Evolutionary conservation across 129 eudicot genomes (phyloP).

Genomic region (Pulicaria dysenterica): DNA sequence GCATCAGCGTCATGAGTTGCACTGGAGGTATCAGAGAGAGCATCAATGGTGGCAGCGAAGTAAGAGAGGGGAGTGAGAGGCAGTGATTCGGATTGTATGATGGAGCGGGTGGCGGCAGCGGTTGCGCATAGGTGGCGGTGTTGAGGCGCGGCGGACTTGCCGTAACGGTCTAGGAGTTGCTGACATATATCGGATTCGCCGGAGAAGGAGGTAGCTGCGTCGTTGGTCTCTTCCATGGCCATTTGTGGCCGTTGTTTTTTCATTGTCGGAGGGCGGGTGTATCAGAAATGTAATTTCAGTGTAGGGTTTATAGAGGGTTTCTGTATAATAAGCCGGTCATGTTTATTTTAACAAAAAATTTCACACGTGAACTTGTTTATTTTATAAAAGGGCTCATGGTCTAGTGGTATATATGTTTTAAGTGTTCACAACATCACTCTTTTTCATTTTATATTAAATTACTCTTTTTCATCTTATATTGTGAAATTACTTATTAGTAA

Average conservation of each 20-base stretch:
- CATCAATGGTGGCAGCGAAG: constrained; percentile 77
- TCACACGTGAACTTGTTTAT: too few relatives aligned
- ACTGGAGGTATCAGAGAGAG: constrained; percentile 50
- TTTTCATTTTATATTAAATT: too few relatives aligned
- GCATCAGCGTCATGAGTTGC: constrained; percentile 55
- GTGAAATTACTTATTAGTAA: too few relatives aligned
- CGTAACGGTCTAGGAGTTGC: constrained; percentile 78
- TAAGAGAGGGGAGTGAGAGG: constrained; percentile 80
- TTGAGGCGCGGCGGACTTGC: constrained; percentile 83
- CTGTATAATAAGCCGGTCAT: too few relatives aligned
- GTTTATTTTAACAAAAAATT: too few relatives aligned
- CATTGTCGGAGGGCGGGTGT: not conserved
- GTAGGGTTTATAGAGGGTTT: constrained; percentile 41
- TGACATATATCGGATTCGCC: constrained; percentile 54
- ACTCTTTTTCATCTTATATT: too few relatives aligned
- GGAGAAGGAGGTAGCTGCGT: constrained; percentile 37
- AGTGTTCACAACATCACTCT: too few relatives aligned
- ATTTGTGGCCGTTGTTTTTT: constrained; percentile 28
- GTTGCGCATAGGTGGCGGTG: constrained; percentile 97
- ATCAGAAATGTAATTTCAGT: constrained; percentile 3
- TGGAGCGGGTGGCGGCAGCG: constrained; percentile 88
- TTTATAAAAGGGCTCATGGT: too few relatives aligned
- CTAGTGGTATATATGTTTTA: too few relatives aligned
- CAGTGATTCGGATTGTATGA: constrained; percentile 60
- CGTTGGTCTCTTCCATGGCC: constrained; percentile 34